A percentile compares a stretch with the other conserved stretches of the same genome.
Evolutionary conservation across 2,329 filamentous ascomycete genomes (phyloP).

Genomic region (Fusarium illudens): DNA sequence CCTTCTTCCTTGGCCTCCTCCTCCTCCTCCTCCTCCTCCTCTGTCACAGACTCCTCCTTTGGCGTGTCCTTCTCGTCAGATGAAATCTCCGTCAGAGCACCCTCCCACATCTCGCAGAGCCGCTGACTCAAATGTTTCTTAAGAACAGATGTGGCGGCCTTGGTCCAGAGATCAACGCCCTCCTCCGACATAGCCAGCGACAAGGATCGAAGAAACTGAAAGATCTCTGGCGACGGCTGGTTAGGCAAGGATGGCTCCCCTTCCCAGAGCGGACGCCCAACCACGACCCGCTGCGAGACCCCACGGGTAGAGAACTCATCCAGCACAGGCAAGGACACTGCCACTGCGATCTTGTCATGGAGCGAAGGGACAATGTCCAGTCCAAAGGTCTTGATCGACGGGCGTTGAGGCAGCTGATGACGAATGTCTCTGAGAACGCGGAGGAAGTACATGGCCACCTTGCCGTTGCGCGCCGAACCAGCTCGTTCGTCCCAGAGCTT

Average conservation of each 20-base stretch:
- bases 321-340: conserved; percentile 61
- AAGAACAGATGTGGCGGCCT: conserved; percentile 68
- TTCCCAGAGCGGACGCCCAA: conserved; percentile 80
- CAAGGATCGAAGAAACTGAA: conserved; percentile 74
- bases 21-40: conserved; percentile 17
- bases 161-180: conserved; percentile 85
- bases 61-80: conserved; percentile 24
- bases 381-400: conserved; percentile 64
- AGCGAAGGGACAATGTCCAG: conserved; percentile 68
- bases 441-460: conserved; percentile 71
- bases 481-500: conserved; percentile 58
- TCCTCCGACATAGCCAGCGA: conserved; percentile 72
- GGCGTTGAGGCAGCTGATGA: conserved; percentile 66
- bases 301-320: conserved; percentile 55
- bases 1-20: conserved; percentile 27
- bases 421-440: conserved; percentile 80
- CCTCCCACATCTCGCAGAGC: conserved; percentile 60
- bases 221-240: conserved; percentile 79
- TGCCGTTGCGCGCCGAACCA: conserved; percentile 58
- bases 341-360: conserved; percentile 66
- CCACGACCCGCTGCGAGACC: conserved; percentile 58
- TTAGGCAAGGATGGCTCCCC: conserved; percentile 76
- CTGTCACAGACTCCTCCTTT: conserved; percentile 13
- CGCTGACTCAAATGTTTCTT: conserved; percentile 65
- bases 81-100: conserved; percentile 48